phyloP scores from a whole-genome alignment of 1,284 basidiomycete genomes.

The Pyrrhoderma lamaoense region DNA sequence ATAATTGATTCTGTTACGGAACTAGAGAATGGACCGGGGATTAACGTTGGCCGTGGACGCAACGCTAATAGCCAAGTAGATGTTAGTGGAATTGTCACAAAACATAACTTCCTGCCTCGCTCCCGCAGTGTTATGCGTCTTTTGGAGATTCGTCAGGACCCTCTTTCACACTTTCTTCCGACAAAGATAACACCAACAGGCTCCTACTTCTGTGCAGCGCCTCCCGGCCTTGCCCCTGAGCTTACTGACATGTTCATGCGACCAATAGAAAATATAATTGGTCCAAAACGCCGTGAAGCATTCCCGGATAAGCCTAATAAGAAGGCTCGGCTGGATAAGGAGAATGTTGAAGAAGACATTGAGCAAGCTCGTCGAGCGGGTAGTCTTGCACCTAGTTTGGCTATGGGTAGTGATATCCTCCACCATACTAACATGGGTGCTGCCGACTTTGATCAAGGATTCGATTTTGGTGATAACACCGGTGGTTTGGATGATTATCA shows the following conservation, averaged over 20 bases:
- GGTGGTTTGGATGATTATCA: constrained; percentile 56
- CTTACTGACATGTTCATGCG: constrained; percentile 79
- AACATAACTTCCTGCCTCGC: constrained; percentile 77
- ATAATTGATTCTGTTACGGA: constrained; percentile 71
- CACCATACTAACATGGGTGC: constrained; percentile 44
- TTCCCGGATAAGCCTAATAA: constrained; percentile 57
- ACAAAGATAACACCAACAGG: constrained; percentile 64
- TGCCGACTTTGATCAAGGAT: constrained; percentile 34
- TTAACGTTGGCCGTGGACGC: constrained; percentile 44
- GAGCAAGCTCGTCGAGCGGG: constrained; percentile 61
- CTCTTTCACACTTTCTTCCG: constrained; percentile 78
- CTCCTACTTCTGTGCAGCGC: constrained; percentile 74
- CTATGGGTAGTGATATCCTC: constrained; percentile 50
- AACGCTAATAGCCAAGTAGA: constrained; percentile 42
- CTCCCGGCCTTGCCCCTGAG: constrained; percentile 75
- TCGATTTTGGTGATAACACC: constrained; percentile 53
- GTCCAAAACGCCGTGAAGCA: constrained; percentile 45
- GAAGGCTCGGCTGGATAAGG: constrained; percentile 46
- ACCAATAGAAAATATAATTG: constrained; percentile 45
- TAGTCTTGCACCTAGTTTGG: constrained; percentile 38
- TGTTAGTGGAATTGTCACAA: constrained; percentile 67
- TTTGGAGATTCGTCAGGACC: constrained; percentile 79
- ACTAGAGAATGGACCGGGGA: constrained; percentile 63
- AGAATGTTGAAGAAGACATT: constrained; percentile 41
- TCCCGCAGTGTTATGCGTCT: constrained; percentile 77